Base-by-base conservation (phyloP, 352 stramenopile genomes). In the Phytopythium oedochilum region DNA sequence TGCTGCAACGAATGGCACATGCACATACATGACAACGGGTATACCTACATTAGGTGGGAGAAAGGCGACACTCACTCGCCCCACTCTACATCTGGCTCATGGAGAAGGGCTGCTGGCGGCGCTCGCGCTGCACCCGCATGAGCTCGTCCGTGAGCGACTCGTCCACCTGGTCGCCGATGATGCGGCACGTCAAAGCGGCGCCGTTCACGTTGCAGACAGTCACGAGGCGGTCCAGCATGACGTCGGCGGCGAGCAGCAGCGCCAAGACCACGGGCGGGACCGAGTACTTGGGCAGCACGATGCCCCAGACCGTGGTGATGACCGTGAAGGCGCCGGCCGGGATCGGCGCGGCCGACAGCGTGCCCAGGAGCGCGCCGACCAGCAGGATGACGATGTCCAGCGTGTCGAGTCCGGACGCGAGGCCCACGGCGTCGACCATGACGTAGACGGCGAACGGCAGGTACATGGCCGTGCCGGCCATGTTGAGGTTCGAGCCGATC, bases 401-500 rank as follows among this genome's bases (percentile, higher is more conserved):
- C 44, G 53, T 53, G 28, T 64, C 72, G 23, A 89, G 56, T 8
- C 77, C 35, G 20, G 52, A 52, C 5, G 36, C 55, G 12, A 87
- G 60, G 2, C 76, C 82, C 22, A 71, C 70, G 38, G 79, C 65
- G 47, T 87, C 78, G 22, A 75, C 71, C 50, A 94, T 73, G 57
- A 87, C 87, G 60, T 92, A 81, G 29, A 89, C 66, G 59, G 86
- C 63, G 63, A 90, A 70, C 26, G 75, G 66, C 28, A 94, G 60
- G 52, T 94, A 94, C 25, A 94, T 78, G 14, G 77, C 81, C 28
- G 81, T 86, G 23, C 83, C 83, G 58, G 82, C 83, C 78, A 86
- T 88, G 63, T 92, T 79, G 23, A 94, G 56, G 32, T 71, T 71
- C 3, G 75, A 75, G 23, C 77, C 78, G 34, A 89, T 74, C 1